Evolutionary conservation across 2,329 filamentous ascomycete species (phyloP).

Genomic region (Fusarium odoratissimum): DNA sequence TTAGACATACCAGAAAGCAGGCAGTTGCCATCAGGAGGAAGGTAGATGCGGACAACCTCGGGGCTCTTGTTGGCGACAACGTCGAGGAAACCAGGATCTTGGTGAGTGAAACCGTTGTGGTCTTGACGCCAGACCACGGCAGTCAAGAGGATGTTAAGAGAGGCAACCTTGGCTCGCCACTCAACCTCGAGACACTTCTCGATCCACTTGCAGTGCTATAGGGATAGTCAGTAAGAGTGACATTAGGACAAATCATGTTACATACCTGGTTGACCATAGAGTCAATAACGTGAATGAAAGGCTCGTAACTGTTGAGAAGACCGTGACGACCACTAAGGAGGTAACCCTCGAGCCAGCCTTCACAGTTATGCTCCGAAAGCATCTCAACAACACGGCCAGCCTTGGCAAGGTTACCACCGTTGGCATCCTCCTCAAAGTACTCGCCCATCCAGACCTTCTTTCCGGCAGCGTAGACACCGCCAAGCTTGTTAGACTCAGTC

Average conservation of each 20-base stretch:
- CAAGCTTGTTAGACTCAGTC: slow-evolving; percentile 84
- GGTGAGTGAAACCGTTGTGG: slow-evolving; percentile 86
- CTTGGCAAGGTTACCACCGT: slow-evolving; percentile 78
- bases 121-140: slow-evolving; percentile 85
- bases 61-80: slow-evolving; percentile 84
- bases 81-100: slow-evolving; percentile 83
- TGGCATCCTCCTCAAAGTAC: slow-evolving; percentile 79
- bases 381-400: slow-evolving; percentile 85
- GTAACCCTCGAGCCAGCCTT: slow-evolving; percentile 86
- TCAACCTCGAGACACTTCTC: slow-evolving; percentile 84
- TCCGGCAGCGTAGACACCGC: slow-evolving; percentile 75
- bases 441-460: slow-evolving; percentile 87
- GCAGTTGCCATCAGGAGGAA: slow-evolving; percentile 83
- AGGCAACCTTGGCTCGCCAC: slow-evolving; percentile 79
- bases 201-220: slow-evolving; percentile 83
- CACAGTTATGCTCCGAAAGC: slow-evolving; percentile 82
- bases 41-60: slow-evolving; percentile 82
- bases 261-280: slow-evolving; percentile 82
- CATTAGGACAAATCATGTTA: neutral
- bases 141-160: slow-evolving; percentile 83
- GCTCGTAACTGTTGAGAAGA: slow-evolving; percentile 83
- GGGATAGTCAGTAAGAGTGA: slow-evolving; percentile 12
- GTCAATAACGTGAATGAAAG: slow-evolving; percentile 85
- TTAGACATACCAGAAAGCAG: slow-evolving; percentile 67
- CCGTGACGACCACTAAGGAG: slow-evolving; percentile 80